Evolutionary conservation across 345 rosid genomes (phyloP).

Genomic region (Eutrema heterophyllum): DNA sequence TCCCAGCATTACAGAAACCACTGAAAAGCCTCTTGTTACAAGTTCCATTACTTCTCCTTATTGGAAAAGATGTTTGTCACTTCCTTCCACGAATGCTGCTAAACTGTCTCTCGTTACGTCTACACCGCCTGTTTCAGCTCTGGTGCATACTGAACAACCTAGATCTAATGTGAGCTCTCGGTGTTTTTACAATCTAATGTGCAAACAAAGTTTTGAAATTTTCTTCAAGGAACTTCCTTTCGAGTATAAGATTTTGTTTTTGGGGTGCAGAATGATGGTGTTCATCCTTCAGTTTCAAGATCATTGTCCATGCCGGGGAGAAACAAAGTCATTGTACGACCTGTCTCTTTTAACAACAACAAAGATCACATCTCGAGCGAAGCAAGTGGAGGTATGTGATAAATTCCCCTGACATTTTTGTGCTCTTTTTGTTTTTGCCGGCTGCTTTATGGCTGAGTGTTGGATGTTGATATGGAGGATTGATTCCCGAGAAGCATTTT

Average conservation of each 20-base stretch:
- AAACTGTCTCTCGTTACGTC: constrained; percentile 46
- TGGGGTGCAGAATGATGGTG: constrained; percentile 56
- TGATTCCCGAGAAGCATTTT: constrained; percentile 4
- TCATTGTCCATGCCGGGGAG: constrained; percentile 70
- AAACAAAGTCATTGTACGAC: constrained; percentile 74
- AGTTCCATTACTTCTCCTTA: constrained; percentile 39
- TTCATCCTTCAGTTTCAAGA: constrained; percentile 53
- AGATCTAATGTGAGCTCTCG: constrained; percentile 38
- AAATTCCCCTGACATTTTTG: not conserved
- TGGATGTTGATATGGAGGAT: not conserved
- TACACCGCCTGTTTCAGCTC: constrained; percentile 51
- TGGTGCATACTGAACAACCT: constrained; percentile 46
- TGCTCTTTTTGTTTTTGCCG: not conserved
- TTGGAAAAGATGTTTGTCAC: constrained; percentile 74
- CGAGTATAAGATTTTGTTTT: not conserved
- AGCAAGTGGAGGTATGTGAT: constrained; percentile 44
- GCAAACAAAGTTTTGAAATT: not conserved
- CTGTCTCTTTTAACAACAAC: constrained; percentile 55
- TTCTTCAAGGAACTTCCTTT: not conserved
- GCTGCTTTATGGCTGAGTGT: not conserved
- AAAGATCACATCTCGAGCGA: constrained; percentile 34
- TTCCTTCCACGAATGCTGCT: constrained; percentile 67
- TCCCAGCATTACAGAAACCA: constrained; percentile 40
- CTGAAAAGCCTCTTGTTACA: constrained; percentile 49
- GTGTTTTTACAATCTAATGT: not conserved